Base-by-base conservation (phyloP, 2,329 filamentous ascomycete species). In the Exophiala aquamarina region DNA sequence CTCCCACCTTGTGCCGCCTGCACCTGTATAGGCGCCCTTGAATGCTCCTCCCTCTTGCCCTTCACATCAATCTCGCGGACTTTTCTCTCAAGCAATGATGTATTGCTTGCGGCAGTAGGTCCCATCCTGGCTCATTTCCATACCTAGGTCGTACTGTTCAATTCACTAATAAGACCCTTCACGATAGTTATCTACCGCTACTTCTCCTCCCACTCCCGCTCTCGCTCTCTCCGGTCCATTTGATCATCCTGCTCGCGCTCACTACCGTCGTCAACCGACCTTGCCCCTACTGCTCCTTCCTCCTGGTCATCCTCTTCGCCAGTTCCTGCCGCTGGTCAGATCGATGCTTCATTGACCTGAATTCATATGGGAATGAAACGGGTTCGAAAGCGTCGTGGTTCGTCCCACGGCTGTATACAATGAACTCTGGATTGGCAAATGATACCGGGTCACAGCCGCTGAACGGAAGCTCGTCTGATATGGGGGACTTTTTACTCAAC, bases 201-300 rank as follows among this genome's bases (percentile, higher is more conserved):
- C 87, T 93, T 66, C 91, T 93, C 70, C 90, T 93, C 60, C 88
- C 88, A 42, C 89, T 88, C 50, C 90, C 91, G 67, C 86, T 88
- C 59, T 90, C 87, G 48, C 54, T 61, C 11, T 58, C 55, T 11
- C 88, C 88, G 19, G 79, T 87, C 62, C 91, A 92, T 73, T 88
- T 93, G 66, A 82, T 92, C 71, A 81, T 89, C 70, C 89, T 93
- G 77, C 86, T 98, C 73, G 78, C 89, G 57, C 89, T 91, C 68
- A 95, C 91, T 57, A 97, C 95, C 76, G 88, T 95, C 71, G 84
- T 98, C 61, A 95, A 96, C 72, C 85, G 92, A 45, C 93, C 93
- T 44, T 98, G 93, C 74, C 86, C 95, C 60, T 98, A 98, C 78
- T 98, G 93, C 80, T 95, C 90, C 52, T 84, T 96, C 53, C 86